Evolutionary conservation across 371 early-diverging fungal genomes (phyloP).

Genomic region (Fennellomyces sp.): DNA sequence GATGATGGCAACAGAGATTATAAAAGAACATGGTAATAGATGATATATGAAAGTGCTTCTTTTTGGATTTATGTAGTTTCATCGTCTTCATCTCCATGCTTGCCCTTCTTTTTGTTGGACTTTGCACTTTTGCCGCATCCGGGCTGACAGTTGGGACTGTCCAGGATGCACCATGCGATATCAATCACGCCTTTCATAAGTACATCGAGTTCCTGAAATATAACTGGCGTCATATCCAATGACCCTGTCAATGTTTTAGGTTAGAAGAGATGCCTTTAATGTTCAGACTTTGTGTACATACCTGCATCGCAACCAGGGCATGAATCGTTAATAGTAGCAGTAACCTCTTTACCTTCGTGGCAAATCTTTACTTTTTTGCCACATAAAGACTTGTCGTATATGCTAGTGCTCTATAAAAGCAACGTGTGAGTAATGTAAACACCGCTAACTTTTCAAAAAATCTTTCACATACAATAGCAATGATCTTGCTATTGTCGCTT

Average conservation of each 20-base stretch:
- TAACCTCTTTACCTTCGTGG: conserved; percentile 16
- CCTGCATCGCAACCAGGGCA: conserved; percentile 31
- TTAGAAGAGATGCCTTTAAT: conserved; percentile 11
- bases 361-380: conserved; percentile 23
- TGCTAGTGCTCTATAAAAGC: not conserved
- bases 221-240: conserved; percentile 24
- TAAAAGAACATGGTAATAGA: too few species aligned
- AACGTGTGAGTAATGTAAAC: not conserved
- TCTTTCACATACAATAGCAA: conserved; percentile 30
- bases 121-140: conserved; percentile 15
- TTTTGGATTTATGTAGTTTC: too few species aligned
- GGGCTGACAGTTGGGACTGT: conserved; percentile 44
- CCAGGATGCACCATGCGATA: conserved; percentile 22
- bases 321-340: conserved; percentile 27
- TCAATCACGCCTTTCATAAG: conserved; percentile 23
- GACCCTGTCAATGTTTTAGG: not conserved
- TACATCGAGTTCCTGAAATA: conserved; percentile 20
- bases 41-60: too few species aligned
- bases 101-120: not conserved
- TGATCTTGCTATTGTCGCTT: conserved; percentile 30
- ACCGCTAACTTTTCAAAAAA: not conserved
- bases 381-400: conserved; percentile 12
- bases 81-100: not conserved
- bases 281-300: conserved; percentile 17
- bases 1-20: too few species aligned